Evolutionary conservation across 345 rosid genomes (phyloP), one percentile per base, ranked within the genome.

Genomic region (Turritis glabra): DNA sequence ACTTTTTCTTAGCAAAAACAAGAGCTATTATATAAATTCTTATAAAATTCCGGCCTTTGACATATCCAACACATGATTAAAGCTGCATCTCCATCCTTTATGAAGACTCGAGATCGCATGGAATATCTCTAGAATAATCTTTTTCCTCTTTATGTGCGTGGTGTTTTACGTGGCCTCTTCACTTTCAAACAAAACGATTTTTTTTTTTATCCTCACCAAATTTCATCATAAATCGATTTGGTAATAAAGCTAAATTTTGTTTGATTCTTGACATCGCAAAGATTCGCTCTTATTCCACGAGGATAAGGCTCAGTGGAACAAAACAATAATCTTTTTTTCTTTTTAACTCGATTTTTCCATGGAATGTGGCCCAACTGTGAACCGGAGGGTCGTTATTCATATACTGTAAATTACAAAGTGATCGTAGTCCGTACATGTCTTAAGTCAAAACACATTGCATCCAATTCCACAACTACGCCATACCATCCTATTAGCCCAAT

Each of bases 41-140:
- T n/a, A n/a, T n/a, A n/a, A 41, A 41, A 26, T 29, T 14, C 40
- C 1, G 17, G 55, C 55, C n/a, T 23, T 12, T 9, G 66, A 38
- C 54, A 69, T 55, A 44, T 22, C 26, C n/a, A 29, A 17, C 25
- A 32, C 25, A 30, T 35, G 67, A 70, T 17, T 29, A 59, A 15
- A 57, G 46, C 18, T 64, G 62, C 62, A 63, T 56, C 51, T 56
- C 21, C 51, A 37, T 58, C 41, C 8, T 40, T 57, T 26, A 47
- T 10, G 68, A 67, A 59, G 79, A 38, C 79, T 67, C 68, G 73
- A 67, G 62, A 75, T 67, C 54, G 68, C 60, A 48, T 10, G n/a
- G 21, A 30, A 73, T 61, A 52, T 61, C 52, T 51, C 68, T 1
- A 72, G 69, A 62, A 41, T 73, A 25, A 56, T 74, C 0, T 51